Conservation (phyloP, 371 early-diverging fungal species). For the Lichtheimia ornata region DNA sequence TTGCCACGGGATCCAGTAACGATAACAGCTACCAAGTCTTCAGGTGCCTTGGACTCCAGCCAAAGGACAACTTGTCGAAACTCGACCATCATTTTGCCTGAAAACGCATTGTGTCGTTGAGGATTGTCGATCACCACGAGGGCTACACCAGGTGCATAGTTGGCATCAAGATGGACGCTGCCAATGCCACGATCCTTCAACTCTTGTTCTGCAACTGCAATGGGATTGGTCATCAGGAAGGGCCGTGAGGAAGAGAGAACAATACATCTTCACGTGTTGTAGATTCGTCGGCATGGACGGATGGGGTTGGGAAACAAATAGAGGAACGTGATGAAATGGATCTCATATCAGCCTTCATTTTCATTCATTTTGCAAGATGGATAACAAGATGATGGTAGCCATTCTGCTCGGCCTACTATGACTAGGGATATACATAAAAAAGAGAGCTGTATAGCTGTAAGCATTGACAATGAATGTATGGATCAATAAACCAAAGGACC, state of each 20-base stretch:
- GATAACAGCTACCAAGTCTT: constrained; percentile 43
- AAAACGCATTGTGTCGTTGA: constrained; percentile 62
- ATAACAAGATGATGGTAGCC: no score
- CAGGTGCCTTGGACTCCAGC: constrained; percentile 29
- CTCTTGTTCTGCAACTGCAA: constrained; percentile 5
- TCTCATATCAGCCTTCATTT: no score
- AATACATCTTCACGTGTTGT: no score
- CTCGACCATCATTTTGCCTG: constrained; percentile 75
- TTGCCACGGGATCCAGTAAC: constrained; percentile 53
- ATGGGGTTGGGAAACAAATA: not conserved
- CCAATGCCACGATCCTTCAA: constrained; percentile 34
- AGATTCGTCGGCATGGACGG: no score
- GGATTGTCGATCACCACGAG: constrained; percentile 55
- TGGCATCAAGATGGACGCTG: constrained; percentile 34
- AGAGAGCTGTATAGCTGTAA: no score
- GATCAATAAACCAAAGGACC: no score
- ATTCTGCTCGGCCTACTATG: no score
- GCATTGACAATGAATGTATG: no score
- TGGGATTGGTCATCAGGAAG: constrained; percentile 2
- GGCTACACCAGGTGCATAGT: constrained; percentile 50
- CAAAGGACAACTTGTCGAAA: constrained; percentile 55
- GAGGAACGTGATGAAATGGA: no score
- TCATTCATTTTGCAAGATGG: no score
- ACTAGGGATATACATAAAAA: no score
- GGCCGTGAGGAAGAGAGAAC: not conserved